Conservation (phyloP, 345 rosid species). For the Balakata baccata region DNA sequence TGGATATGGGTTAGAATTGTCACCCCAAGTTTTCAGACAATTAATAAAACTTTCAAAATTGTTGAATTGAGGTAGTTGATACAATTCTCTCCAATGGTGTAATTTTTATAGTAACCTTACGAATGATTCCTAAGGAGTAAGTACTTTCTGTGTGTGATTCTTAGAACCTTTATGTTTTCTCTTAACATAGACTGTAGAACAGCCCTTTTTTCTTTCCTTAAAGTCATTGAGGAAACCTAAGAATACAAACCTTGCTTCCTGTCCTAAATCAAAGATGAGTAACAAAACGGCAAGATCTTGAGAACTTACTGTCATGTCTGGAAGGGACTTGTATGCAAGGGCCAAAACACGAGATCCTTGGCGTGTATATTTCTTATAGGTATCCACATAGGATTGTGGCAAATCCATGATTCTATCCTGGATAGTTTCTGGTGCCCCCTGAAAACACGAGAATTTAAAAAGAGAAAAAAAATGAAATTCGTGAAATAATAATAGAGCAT, state of each 20-base stretch:
- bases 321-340: conserved; percentile 89
- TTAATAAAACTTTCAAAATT: neutral
- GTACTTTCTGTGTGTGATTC: neutral
- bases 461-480: too few relatives aligned
- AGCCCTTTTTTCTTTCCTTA: neutral
- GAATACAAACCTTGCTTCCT: neutral
- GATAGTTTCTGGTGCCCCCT: conserved; percentile 99
- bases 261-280: neutral
- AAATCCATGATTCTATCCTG: conserved; percentile 78
- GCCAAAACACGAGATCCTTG: conserved; percentile 99
- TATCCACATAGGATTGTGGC: conserved; percentile 70
- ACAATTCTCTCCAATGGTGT: neutral
- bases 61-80: neutral
- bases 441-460: conserved; percentile 13
- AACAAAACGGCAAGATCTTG: neutral
- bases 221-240: neutral
- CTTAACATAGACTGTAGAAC: neutral
- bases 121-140: neutral
- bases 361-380: conserved; percentile 86
- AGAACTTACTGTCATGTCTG: conserved; percentile 85
- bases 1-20: too few relatives aligned
- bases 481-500: neutral
- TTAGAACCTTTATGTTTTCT: neutral
- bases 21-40: too few relatives aligned
- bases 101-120: neutral